Evolutionary conservation across 2,329 filamentous ascomycete species (phyloP).

Genomic region (Diplodia scrobiculata): DNA sequence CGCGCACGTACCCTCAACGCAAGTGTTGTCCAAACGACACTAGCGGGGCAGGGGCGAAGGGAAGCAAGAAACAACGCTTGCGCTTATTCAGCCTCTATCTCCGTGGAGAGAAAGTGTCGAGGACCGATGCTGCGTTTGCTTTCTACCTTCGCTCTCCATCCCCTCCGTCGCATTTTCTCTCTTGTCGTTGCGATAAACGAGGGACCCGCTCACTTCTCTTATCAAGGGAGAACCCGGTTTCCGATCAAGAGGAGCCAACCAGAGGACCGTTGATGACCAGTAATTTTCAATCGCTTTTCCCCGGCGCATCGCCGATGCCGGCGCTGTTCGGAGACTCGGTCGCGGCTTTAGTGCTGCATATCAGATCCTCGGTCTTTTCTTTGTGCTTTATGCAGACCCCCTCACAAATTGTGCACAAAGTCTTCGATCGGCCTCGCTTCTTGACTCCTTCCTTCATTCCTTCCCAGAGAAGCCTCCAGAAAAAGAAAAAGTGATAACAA

Average conservation of each 20-base stretch:
- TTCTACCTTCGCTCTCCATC: background rate
- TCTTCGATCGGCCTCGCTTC: background rate
- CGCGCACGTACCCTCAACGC: background rate
- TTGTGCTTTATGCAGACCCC: background rate
- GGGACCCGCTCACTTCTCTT: background rate
- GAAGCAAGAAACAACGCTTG: background rate
- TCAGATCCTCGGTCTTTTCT: slow-evolving; percentile 9
- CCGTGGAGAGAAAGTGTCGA: background rate
- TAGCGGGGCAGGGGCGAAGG: background rate
- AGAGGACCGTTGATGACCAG: slow-evolving; percentile 16
- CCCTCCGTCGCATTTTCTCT: background rate
- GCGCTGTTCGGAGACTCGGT: background rate
- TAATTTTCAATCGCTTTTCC: background rate
- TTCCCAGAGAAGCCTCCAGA: background rate
- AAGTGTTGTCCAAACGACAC: background rate
- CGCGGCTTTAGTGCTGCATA: background rate
- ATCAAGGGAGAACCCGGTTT: slow-evolving; percentile 1
- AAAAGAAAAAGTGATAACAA: background rate
- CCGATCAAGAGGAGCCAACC: background rate
- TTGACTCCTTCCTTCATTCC: background rate
- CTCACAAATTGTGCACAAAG: background rate
- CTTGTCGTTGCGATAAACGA: background rate
- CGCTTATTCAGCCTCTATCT: background rate
- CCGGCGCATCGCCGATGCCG: slow-evolving; percentile 21
- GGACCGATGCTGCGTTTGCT: background rate